Conservation (phyloP, 306 rosid species). For the Vigna mungo region DNA sequence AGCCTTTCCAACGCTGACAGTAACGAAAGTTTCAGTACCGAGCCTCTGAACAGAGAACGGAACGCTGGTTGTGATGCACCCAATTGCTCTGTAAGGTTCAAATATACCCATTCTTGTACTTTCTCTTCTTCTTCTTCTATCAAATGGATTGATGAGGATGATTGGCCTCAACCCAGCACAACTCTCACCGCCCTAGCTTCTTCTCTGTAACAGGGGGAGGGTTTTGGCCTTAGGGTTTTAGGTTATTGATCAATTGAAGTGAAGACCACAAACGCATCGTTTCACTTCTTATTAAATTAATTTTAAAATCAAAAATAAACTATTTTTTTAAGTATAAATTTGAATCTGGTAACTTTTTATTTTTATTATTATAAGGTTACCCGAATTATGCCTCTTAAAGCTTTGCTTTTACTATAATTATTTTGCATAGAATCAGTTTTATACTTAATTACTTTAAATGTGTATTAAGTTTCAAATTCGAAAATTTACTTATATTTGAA, state of each 20-base stretch:
- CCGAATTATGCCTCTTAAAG: too few relatives aligned
- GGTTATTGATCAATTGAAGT: neutral
- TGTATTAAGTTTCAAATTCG: too few relatives aligned
- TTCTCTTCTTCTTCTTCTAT: neutral
- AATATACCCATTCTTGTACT: slow-evolving; percentile 70
- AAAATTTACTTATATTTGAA: too few relatives aligned
- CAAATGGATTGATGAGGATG: neutral
- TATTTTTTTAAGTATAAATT: too few relatives aligned
- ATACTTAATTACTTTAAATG: too few relatives aligned
- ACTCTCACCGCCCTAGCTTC: slow-evolving; percentile 1
- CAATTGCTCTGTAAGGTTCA: slow-evolving; percentile 86
- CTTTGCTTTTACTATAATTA: too few relatives aligned
- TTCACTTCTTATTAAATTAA: too few relatives aligned
- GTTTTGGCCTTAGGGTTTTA: slow-evolving; percentile 40
- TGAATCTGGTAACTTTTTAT: too few relatives aligned
- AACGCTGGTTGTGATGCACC: slow-evolving; percentile 73
- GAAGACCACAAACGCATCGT: neutral
- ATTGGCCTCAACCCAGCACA: neutral
- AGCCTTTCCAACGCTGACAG: slow-evolving; percentile 86
- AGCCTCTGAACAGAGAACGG: slow-evolving; percentile 87
- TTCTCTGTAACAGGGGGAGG: neutral
- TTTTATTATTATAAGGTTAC: too few relatives aligned
- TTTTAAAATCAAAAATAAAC: too few relatives aligned
- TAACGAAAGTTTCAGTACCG: slow-evolving; percentile 90
- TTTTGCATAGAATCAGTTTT: too few relatives aligned